A percentile compares a stretch with the other conserved stretches of the same genome.
phyloP scores from a whole-genome alignment of 208 protist species.

The Leishmania lainsoni region DNA sequence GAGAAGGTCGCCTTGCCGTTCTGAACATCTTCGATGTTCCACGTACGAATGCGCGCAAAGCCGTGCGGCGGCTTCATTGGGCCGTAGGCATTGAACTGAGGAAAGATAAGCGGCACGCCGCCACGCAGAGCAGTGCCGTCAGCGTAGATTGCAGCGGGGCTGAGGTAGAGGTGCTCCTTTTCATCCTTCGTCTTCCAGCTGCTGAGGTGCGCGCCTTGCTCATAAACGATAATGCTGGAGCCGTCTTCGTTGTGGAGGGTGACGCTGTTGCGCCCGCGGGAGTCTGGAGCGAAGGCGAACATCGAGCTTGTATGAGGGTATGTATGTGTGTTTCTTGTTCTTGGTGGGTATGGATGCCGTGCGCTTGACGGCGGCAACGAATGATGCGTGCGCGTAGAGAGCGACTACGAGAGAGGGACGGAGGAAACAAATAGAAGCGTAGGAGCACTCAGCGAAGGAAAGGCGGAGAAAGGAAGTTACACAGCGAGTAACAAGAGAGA shows the following conservation, averaged over 20 bases:
- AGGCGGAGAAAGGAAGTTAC: not conserved
- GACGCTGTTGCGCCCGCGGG: constrained; percentile 36
- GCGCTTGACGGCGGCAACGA: not conserved
- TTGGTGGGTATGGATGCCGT: not conserved
- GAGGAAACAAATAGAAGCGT: not conserved
- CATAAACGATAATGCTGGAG: constrained; percentile 77
- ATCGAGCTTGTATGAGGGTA: constrained; percentile 9
- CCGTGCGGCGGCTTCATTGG: constrained; percentile 72
- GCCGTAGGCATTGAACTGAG: constrained; percentile 83
- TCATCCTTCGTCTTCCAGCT: constrained; percentile 71
- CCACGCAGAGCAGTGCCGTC: constrained; percentile 79
- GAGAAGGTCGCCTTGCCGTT: constrained; percentile 45
- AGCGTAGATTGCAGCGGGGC: constrained; percentile 72
- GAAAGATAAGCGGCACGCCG: constrained; percentile 90
- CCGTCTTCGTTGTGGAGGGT: constrained; percentile 57
- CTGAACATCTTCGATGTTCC: constrained; percentile 38
- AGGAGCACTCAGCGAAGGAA: not conserved
- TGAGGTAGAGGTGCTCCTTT: constrained; percentile 81
- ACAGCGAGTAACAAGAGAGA: not conserved
- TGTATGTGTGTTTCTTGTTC: constrained; percentile 9
- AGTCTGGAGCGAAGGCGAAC: constrained; percentile 43
- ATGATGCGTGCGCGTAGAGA: not conserved
- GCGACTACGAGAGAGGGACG: not conserved
- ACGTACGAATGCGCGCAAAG: constrained; percentile 69
- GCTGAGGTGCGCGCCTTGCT: constrained; percentile 87